Base-by-base conservation (phyloP, 1,139 yeast genomes). In the Lodderomyces orthopsilosis region DNA sequence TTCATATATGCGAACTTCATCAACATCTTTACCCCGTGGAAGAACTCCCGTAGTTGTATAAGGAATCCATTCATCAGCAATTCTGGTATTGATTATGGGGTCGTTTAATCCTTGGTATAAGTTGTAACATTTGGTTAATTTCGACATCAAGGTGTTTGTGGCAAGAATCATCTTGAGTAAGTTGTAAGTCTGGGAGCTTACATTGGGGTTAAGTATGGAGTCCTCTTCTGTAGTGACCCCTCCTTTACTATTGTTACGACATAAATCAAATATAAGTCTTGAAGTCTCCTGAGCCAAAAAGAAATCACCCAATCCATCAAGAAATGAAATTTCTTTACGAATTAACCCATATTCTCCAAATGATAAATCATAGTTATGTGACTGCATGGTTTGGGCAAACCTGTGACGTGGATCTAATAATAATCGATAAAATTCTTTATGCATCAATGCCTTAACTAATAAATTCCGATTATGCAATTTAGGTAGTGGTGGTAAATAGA, bases 291-390 rank as follows among this genome's bases (percentile, higher is more conserved):
- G 59, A 7, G 75, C 70, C 40, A 71, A 57, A 43, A 62, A 68
- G 46, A 68, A 68, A 52, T 71, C 77, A 0, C 77, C 77, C 42
- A 71, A 60, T 0, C 77, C 77, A 49, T 71, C 77, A 43, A 68
- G 61, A 42, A 70, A 66, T n/a, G 74, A 68, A 34, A 70, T 58
- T 44, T 70, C 75, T 46, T 66, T 60, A 37, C 70, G 54, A 26
- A 66, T 52, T 4, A 65, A 53, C 12, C 52, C 53, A 41, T 58
- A 56, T n/a, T 60, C 56, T 4, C 53, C 55, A 28, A 40, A 46
- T 32, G 48, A 42, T 23, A 51, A 44, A 37, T 46, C 50, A 37
- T 50, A 52, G n/a, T 52, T 56, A 35, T 55, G 53, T 1, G 51
- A 43, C 2, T 40, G 28, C 50, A 71, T 55, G n/a, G 46, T 45